Evolutionary conservation across 192 early-diverging fungal genomes (phyloP), one percentile per base, ranked within the genome.

Genomic region (Coemansia sp.): DNA sequence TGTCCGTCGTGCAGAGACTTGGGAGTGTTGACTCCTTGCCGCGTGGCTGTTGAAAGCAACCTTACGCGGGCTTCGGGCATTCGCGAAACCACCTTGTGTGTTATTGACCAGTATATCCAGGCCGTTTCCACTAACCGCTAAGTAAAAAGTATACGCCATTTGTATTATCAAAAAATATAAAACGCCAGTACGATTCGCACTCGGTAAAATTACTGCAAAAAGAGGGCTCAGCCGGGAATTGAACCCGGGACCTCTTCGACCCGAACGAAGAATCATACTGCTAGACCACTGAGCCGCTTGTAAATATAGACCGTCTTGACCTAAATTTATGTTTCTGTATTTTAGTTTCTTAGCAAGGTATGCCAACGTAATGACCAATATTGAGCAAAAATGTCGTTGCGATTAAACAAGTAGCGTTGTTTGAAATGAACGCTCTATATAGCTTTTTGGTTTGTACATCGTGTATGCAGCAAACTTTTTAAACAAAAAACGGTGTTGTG

Each of bases 181-280:
- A 31, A 31, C 4, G 29, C 1, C 6, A 1, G 29, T 6, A 31
- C 6, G 1, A 1, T 31, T 0, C 29, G 29, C 29, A 8, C 31
- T 9, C 6, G 8, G 31, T 0, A 2, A 57, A 62, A 14, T 1
- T 11, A 22, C 38, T 11, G 29, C 41, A 50, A 48, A 59, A 56
- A 59, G 54, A 71, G 31, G 31, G 31, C 31, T 35, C 31, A 35
- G 31, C 31, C 31, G 31, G 31, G 31, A 35, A 35, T 35, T 80
- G 71, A 70, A 80, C 77, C 77, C 77, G 77, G 71, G 77, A 80
- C 71, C 77, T 80, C 71, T 73, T 69, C 68, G 68, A 80, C 77
- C 71, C 77, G 77, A 80, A 80, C 68, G 68, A 69, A 73, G 68
- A 80, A 80, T 74, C 77, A 80, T 80, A 67, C 77, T 68, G 35